Evolutionary conservation across 371 early-diverging fungal species (phyloP).

Genomic region (Mucor circinelloides): DNA sequence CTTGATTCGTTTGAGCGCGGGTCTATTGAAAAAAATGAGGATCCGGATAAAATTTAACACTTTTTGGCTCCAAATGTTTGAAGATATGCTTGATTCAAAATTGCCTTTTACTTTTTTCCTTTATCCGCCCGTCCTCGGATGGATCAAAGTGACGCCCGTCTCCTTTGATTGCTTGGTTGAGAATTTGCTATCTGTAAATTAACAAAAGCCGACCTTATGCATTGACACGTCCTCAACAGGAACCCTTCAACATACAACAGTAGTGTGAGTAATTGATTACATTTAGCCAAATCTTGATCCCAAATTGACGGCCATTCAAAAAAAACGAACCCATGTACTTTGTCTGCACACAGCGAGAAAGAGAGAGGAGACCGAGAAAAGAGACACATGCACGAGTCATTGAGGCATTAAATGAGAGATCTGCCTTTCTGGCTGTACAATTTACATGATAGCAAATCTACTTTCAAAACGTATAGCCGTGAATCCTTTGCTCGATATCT

Average conservation of each 20-base stretch:
- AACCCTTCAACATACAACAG: background rate
- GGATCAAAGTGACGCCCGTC: background rate
- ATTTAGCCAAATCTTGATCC: background rate
- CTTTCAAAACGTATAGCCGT: background rate
- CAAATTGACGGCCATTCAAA: background rate
- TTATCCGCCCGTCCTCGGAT: background rate
- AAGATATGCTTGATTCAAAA: background rate
- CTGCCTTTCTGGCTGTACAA: too few relatives aligned
- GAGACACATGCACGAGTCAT: background rate
- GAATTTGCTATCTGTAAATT: background rate
- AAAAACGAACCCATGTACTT: background rate
- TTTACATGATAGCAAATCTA: background rate
- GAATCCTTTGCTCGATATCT: background rate
- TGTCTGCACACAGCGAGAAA: background rate
- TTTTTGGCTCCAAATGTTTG: background rate
- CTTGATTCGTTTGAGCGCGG: background rate
- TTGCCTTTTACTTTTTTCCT: background rate
- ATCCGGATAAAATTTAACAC: background rate
- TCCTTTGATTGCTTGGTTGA: too few relatives aligned
- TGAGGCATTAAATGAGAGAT: background rate
- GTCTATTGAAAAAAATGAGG: background rate
- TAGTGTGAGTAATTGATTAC: background rate
- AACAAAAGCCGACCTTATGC: background rate
- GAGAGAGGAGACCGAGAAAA: background rate
- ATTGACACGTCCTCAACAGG: background rate